phyloP scores from a whole-genome alignment of 2,329 filamentous ascomycete species.

The Chaetomium sp. region DNA sequence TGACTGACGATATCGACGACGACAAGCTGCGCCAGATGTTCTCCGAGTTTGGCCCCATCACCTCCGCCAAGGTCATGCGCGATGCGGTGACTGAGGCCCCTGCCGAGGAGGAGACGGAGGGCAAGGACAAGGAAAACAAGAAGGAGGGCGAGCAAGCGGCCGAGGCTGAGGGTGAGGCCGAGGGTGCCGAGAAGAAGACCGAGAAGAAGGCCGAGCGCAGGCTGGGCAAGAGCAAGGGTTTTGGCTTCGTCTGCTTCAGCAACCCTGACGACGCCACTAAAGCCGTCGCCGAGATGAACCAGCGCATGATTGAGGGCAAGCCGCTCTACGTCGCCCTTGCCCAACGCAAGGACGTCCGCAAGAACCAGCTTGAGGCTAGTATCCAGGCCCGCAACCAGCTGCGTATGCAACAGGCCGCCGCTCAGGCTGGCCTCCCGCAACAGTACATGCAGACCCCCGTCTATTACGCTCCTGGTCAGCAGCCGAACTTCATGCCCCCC shows the following conservation, averaged over 20 bases:
- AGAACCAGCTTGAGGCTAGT: constrained; percentile 98
- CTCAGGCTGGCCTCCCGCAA: constrained; percentile 84
- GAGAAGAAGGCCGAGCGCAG: constrained; percentile 65
- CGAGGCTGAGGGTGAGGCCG: constrained; percentile 50
- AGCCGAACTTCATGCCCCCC: constrained; percentile 69
- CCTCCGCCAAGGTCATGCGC: constrained; percentile 99
- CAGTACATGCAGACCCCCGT: constrained; percentile 87
- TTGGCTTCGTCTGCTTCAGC: constrained; percentile 99
- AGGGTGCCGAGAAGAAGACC: constrained; percentile 59
- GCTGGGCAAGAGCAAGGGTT: constrained; percentile 99
- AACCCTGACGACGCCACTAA: constrained; percentile 99
- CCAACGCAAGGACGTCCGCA: constrained; percentile 99
- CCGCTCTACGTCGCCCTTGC: constrained; percentile 96
- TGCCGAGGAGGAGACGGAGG: constrained; percentile 55
- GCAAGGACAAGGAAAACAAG: constrained; percentile 53
- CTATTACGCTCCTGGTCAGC: constrained; percentile 85
- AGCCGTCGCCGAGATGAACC: constrained; percentile 99
- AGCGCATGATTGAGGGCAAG: constrained; percentile 97
- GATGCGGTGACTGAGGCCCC: constrained; percentile 65
- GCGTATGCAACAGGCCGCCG: constrained; percentile 95
- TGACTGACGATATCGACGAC: constrained; percentile 95
- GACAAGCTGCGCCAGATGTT: constrained; percentile 97
- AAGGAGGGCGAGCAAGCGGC: constrained; percentile 53
- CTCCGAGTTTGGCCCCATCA: constrained; percentile 88
- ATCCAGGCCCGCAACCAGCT: constrained; percentile 99